Evolutionary conservation across 805 yeast species (phyloP), one percentile per base, ranked within the genome.

Genomic region (Kodamaea lidongshanica): DNA sequence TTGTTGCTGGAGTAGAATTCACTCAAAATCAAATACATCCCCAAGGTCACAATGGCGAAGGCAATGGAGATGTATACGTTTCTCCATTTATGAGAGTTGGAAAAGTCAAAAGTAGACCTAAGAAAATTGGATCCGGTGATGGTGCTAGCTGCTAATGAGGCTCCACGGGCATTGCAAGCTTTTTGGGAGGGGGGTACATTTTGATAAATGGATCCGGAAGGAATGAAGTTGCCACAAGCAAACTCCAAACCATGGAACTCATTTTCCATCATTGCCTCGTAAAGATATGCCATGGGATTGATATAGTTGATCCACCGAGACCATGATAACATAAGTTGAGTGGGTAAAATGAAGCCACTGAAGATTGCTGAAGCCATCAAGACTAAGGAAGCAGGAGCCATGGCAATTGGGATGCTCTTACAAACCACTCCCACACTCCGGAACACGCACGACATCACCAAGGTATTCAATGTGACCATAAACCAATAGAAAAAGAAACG

Each of bases 11-110:
- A 70, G 44, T 74, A 73, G 39, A 46, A 56, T 49, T 81, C 88
- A 31, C 74, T 67, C 35, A 74, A 58, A 3, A 58, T 19, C 36
- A 81, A 50, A 50, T 79, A 79, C 7, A 71, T 59, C 30, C 40
- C 45, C 32, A 78, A 61, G 54, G 80, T 77, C 52, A 74, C 65
- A 25, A 77, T 34, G 14, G 57, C 54, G 47, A 68, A 82, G 1
- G 66, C 85, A 37, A 77, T 28, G 22, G 65, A 52, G 40, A 83
- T 78, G 50, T 88, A 84, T 37, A 60, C 65, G 42, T 77, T 70
- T 57, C 83, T 67, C 84, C 85, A 78, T 47, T 65, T 59, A 50
- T 77, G 77, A 6, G 50, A 25, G 32, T 54, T 50, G 25, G 48
- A 35, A 50, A 74, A 77, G 6, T 51, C 44, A 48, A 58, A 78